Evolutionary conservation across 2,329 filamentous ascomycete species (phyloP).

Genomic region (Triangularia verruculosa): DNA sequence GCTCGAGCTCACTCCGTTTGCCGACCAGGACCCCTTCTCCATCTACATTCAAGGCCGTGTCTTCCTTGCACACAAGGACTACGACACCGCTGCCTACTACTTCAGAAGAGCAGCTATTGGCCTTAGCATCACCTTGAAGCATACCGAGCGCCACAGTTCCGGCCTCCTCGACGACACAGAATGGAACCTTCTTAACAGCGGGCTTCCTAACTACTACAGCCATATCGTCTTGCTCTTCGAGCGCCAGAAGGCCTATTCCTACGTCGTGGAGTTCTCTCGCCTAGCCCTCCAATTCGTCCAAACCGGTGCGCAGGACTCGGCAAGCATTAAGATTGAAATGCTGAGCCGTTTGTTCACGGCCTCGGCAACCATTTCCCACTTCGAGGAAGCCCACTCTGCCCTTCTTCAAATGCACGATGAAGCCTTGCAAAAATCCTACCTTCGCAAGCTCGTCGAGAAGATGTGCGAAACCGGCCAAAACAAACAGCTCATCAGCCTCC

Average conservation of each 20-base stretch:
- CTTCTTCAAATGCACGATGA: slow-evolving; percentile 70
- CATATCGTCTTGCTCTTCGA: slow-evolving; percentile 85
- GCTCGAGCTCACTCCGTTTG: slow-evolving; percentile 54
- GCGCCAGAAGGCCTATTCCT: slow-evolving; percentile 69
- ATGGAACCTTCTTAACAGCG: slow-evolving; percentile 65
- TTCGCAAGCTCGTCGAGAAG: slow-evolving; percentile 66
- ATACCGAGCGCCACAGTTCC: slow-evolving; percentile 53
- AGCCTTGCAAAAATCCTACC: slow-evolving; percentile 67
- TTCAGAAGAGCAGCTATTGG: slow-evolving; percentile 83
- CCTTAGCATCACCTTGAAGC: slow-evolving; percentile 57
- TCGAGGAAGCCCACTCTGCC: slow-evolving; percentile 77
- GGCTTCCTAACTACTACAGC: slow-evolving; percentile 78
- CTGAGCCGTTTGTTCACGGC: slow-evolving; percentile 82
- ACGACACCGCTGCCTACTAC: slow-evolving; percentile 66
- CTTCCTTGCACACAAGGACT: slow-evolving; percentile 69
- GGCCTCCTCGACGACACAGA: slow-evolving; percentile 75
- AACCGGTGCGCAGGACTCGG: slow-evolving; percentile 25
- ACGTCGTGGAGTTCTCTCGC: slow-evolving; percentile 79
- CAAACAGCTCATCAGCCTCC: slow-evolving; percentile 68
- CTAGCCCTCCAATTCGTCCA: slow-evolving; percentile 66
- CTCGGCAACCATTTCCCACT: slow-evolving; percentile 73
- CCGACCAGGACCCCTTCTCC: slow-evolving; percentile 57
- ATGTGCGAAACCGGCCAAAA: slow-evolving; percentile 68
- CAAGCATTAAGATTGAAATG: slow-evolving; percentile 60
- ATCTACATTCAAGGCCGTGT: slow-evolving; percentile 85